Base-by-base conservation (phyloP, 495 filamentous ascomycete genomes). In the Lepidopterella palustris region DNA sequence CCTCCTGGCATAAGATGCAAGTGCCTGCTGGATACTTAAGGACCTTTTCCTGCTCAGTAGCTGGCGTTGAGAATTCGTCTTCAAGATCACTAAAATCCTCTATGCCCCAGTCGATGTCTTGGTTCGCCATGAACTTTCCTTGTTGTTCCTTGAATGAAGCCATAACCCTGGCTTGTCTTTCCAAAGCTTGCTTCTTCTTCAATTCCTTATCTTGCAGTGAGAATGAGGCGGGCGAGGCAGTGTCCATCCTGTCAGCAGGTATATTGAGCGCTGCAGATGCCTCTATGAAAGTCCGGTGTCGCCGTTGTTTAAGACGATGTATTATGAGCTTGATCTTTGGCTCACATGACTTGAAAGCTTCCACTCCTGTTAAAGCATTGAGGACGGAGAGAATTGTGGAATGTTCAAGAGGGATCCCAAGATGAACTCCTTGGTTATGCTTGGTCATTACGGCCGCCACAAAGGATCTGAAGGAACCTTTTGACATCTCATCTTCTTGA, bases 121-220 rank as follows among this genome's bases (percentile, higher is more conserved):
- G 90, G 63, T 82, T 90, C 58, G 88, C 85, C 74, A 97, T 71
- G 75, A 97, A 97, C 63, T 82, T 90, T 72, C 95, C 90, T 68
- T 97, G 95, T 66, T 99, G 90, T 67, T 95, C 85, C 70, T 96
- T 93, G 76, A 97, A 95, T 70, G 96, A 89, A 1, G 91, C 92
- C 91, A 97, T 96, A 20, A 97, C 88, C 62, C 81, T 84, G 8
- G 91, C 91, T 74, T 97, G 90, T 49, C 93, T 80, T 59, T 92
- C 90, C 31, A 90, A 72, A 0, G 95, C 93, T 27, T 92, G 85
- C 65, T 86, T 83, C 77, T 96, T 97, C 78, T 90, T 97, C 49
- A 80, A 73, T 70, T 95, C 90, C 50, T 84, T 85, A 61, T 91
- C 87, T 61, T 85, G 82, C 10, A 87, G 83, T 1, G 74, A 78